These are phyloP conservation scores for Moniliophthora roreri DNA, from an alignment of 1,284 basidiomycete genomes.

Conservation along the genomic window DNA sequence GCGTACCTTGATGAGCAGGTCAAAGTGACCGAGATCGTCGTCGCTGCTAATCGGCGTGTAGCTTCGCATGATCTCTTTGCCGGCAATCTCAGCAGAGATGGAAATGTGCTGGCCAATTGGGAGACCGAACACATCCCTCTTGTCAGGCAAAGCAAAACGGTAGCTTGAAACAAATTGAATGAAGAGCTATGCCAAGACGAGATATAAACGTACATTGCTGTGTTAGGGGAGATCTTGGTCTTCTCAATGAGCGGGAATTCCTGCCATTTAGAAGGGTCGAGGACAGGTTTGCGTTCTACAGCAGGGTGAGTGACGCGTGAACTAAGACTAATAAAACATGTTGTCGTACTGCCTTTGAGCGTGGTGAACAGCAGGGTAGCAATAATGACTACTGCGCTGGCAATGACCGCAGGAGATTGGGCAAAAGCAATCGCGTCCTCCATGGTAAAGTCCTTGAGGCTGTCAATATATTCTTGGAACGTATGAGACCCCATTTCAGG, in stretches of 20 bases:
- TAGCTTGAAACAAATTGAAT: conserved; percentile 55
- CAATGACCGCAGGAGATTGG: conserved; percentile 36
- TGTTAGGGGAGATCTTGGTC: conserved; percentile 90
- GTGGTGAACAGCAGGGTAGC: conserved; percentile 33
- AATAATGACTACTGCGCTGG: conserved; percentile 36
- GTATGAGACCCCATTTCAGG: conserved; percentile 23
- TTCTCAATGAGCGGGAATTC: conserved; percentile 83
- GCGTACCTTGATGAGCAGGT: conserved; percentile 91
- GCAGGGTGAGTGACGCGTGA: conserved; percentile 5
- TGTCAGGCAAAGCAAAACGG: conserved; percentile 81
- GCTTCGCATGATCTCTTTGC: conserved; percentile 87
- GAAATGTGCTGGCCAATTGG: conserved; percentile 98
- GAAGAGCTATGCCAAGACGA: neutral
- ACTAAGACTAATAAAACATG: conserved; percentile 10
- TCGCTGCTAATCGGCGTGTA: conserved; percentile 96
- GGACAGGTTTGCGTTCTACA: conserved; percentile 60
- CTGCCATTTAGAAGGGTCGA: conserved; percentile 79
- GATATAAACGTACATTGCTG: conserved; percentile 70
- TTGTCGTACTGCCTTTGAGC: conserved; percentile 30
- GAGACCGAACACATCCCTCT: conserved; percentile 81
- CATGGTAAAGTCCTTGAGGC: conserved; percentile 21
- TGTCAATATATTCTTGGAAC: conserved; percentile 20
- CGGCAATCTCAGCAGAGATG: conserved; percentile 86
- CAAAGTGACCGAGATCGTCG: conserved; percentile 91
- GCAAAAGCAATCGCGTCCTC: conserved; percentile 37